These are phyloP conservation scores for Narthecium ossifragum DNA, from an alignment of 106 monocot species.

Conservation along the genomic window DNA sequence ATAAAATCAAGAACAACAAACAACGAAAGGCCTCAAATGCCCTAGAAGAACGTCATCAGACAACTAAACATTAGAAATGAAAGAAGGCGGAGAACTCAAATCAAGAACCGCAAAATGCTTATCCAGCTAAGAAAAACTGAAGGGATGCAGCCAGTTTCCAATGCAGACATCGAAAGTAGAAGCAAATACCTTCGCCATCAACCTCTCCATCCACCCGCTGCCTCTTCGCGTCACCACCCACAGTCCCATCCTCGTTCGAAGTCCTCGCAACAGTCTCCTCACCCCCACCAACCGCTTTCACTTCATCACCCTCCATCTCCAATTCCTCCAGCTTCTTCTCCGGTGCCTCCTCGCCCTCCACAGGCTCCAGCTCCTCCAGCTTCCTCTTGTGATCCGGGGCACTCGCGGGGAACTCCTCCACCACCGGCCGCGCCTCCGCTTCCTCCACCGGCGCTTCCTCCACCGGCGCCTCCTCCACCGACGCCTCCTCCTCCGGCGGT, in stretches of 20 bases:
- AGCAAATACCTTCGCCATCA: constrained; percentile 9
- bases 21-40: neutral
- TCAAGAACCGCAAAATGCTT: too few species aligned
- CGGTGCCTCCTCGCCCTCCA: constrained; percentile 9
- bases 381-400: constrained; percentile 34
- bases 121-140: neutral
- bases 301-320: neutral
- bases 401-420: neutral
- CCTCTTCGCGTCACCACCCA: neutral
- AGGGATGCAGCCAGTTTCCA: too few species aligned
- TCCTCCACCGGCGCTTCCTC: too few species aligned
- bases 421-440: neutral
- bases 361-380: constrained; percentile 16
- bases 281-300: neutral
- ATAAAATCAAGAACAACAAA: neutral
- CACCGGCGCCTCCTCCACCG: too few species aligned
- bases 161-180: neutral
- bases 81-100: neutral
- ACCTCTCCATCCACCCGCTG: neutral
- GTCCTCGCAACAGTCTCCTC: too few species aligned
- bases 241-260: neutral
- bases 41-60: neutral
- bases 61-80: neutral
- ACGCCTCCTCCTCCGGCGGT: neutral
- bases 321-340: constrained; percentile 5